Evolutionary conservation across 1,284 basidiomycete species (phyloP), one percentile per base, ranked within the genome.

Genomic region (Melampsora abietis-canadensis): DNA sequence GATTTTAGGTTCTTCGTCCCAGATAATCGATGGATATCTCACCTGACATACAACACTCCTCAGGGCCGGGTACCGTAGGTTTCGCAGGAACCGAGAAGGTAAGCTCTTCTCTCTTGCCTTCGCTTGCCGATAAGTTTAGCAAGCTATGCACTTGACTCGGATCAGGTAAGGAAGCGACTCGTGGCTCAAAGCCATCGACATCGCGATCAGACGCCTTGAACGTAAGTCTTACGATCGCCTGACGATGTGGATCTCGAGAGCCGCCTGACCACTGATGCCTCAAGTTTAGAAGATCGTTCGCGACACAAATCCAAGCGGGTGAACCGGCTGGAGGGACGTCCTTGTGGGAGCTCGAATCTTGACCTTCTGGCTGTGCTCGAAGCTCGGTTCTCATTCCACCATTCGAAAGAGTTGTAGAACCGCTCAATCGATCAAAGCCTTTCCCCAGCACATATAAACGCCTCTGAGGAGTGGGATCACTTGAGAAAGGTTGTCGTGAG

Each of bases 41-140:
- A 54, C 51, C 51, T 54, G 51, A 54, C 51, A 54, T 54, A 12
- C 51, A 54, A 54, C 51, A 54, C 12, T 54, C 51, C 21, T 54
- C 51, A n/a, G 51, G 51, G 14, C 51, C 51, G 51, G 51, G 51
- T 54, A 19, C 10, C 6, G 6, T 54, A 27, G 51, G 51, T 27
- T 54, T 54, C 51, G 17, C 4, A 2, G 51, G 51, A 27, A 54
- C 8, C 17, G 14, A 54, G 2, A 54, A n/a, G 4, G 5, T 27
- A 54, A 54, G 6, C 51, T 54, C 51, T 54, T 54, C 8, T n/a
- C 24, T 54, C 24, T 54, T 54, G 2, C 17, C 51, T 27, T 54
- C n/a, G 51, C 8, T 54, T 27, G 8, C 17, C 21, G 51, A 15
- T n/a, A 54, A 27, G 8, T 27, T 54, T 27, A 54, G 17, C 7